Percentiles rank a stretch among this genome's conserved stretches.
Evolutionary conservation across 2,329 filamentous ascomycete genomes (phyloP).

Genomic region (Drechslerella stenobrocha): DNA sequence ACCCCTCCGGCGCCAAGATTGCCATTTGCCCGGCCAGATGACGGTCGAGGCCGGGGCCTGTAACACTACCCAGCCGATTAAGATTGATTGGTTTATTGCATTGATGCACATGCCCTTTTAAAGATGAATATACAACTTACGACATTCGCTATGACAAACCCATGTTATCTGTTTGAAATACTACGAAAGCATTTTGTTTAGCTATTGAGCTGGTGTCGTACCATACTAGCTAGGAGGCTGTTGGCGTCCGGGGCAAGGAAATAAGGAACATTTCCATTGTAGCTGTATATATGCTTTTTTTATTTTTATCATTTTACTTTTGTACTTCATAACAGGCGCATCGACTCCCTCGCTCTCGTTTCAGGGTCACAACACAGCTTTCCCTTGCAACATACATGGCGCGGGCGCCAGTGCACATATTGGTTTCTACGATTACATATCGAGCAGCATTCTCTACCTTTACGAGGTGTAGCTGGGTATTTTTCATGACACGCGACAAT

Average conservation of each 20-base stretch:
- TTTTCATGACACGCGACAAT: too few species aligned
- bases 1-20: conserved; percentile 31
- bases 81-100: too few species aligned
- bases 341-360: not conserved
- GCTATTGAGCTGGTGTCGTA: not conserved
- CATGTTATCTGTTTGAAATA: conserved; percentile 11
- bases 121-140: conserved; percentile 12
- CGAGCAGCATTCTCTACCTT: too few species aligned
- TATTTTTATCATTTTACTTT: conserved; percentile 20
- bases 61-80: conserved; percentile 1
- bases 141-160: not conserved
- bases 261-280: not conserved
- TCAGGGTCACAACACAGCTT: not conserved
- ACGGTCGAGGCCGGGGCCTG: conserved; percentile 12
- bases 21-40: conserved; percentile 25
- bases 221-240: conserved; percentile 7
- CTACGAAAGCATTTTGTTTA: not conserved
- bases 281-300: conserved; percentile 14
- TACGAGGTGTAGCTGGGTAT: not conserved
- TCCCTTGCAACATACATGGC: not conserved
- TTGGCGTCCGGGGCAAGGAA: conserved; percentile 17
- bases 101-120: too few species aligned
- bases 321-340: too few species aligned
- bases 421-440: not conserved
- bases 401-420: not conserved